Evolutionary conservation across 176 grass and related monocot genomes (phyloP), one percentile per base, ranked within the genome.

Genomic region (Phyllostachys edulis): DNA sequence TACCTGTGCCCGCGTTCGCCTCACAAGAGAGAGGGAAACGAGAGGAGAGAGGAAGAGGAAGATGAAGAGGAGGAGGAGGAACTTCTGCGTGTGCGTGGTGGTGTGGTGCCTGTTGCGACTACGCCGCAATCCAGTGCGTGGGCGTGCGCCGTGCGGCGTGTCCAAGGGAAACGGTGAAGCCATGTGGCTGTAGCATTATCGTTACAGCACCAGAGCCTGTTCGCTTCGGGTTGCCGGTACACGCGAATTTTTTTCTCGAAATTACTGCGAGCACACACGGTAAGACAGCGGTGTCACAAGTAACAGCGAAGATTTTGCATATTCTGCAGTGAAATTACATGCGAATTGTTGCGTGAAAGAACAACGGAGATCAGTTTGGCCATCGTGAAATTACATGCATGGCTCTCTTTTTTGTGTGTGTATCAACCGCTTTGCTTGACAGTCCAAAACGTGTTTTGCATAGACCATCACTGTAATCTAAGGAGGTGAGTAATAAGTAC

Each of bases 81-180:
- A n/a, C n/a, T n/a, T n/a, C n/a, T n/a, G n/a, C n/a, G n/a, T n/a
- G n/a, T n/a, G n/a, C n/a, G n/a, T n/a, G n/a, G n/a, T n/a, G n/a
- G n/a, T n/a, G n/a, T n/a, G n/a, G n/a, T n/a, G n/a, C n/a, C n/a
- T n/a, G n/a, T n/a, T n/a, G n/a, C n/a, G n/a, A n/a, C n/a, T n/a
- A n/a, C 64, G 85, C 61, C 78, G 78, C 60, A 76, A 68, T 81
- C 83, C 27, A 20, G 65, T 18, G 47, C 57, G 60, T 8, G 71
- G 69, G 34, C 56, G 7, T 7, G 57, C 69, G 57, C 18, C 7
- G 52, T 56, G 57, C 69, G 57, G 52, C 7, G 52, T 56, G 52
- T 7, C 18, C 18, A 21, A 13, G 4, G 14, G 32, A 24, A 20
- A 13, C 11, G 24, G 54, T 0, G 32, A 18, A 14, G 61, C 67